Evolutionary conservation across 352 stramenopile species (phyloP), one percentile per base, ranked within the genome.

Genomic region (Phytophthora fragariae): DNA sequence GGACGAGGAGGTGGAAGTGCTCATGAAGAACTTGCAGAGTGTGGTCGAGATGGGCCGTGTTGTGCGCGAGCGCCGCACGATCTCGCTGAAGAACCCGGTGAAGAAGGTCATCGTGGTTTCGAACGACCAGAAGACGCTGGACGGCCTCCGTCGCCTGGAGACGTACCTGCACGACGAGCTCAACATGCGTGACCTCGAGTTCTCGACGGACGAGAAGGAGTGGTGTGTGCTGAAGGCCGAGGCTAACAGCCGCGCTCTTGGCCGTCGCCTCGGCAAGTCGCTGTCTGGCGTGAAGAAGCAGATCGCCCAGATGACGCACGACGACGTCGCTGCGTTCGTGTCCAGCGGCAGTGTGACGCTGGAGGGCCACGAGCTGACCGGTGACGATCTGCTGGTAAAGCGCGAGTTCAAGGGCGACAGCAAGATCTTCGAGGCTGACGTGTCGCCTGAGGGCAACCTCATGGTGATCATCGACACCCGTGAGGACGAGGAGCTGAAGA

Each of bases 91-190:
- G 81, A 99, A 97, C 59, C 98, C 98, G 0, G 88, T 99, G 41
- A 98, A 97, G 76, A 94, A 92, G 72, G 95, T 99, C 27, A 93
- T 98, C 55, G 94, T 99, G 21, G 96, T 99, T 58, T 94, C 91
- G 63, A 92, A 86, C 27, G 88, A 99, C 68, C 82, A 95, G 37
- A 79, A 68, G 15, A 77, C 92, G 8, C 76, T 98, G 21, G 80
- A 87, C 7, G 90, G 90, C 10, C 81, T 98, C 4, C 70, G 94
- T 59, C 83, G 79, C 50, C 81, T 99, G 17, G 80, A 96, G 70
- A 85, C 82, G 59, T 99, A 99, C 85, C 94, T 99, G 60, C 81
- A 99, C 60, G 93, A 97, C 37, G 98, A 99, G 86, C 85, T 99
- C 27, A 99, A 99, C 89, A 95, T 92, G 90, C 93, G 79, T 31